These are phyloP conservation scores for Protomyces pachydermus DNA, from an alignment of 1,139 yeast genomes.

Conservation along the genomic window DNA sequence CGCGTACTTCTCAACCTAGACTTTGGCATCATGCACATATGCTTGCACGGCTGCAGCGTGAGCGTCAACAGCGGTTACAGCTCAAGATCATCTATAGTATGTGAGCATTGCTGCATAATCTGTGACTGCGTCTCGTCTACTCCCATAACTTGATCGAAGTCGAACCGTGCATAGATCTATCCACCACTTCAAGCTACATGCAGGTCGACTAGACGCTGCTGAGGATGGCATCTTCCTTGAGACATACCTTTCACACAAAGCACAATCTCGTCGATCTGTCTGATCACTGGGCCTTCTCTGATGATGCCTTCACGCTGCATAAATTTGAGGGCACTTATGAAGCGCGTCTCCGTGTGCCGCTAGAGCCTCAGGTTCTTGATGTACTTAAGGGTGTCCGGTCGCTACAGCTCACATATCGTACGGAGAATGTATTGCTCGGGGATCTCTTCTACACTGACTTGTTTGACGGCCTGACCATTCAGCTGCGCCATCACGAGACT, in stretches of 20 bases:
- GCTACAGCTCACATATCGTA: background rate
- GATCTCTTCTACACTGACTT: slow-evolving; percentile 13
- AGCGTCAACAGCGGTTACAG: too few species aligned
- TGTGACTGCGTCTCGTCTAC: too few species aligned
- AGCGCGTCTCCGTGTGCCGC: background rate
- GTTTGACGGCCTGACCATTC: slow-evolving; percentile 3
- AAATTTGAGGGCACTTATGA: slow-evolving; percentile 1
- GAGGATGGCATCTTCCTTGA: background rate
- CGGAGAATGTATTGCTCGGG: background rate
- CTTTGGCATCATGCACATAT: too few species aligned
- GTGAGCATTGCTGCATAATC: too few species aligned
- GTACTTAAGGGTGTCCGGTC: background rate
- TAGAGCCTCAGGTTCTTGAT: background rate
- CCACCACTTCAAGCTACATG: too few species aligned
- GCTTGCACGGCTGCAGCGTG: too few species aligned
- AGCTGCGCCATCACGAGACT: background rate
- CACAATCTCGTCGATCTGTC: background rate
- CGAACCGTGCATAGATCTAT: too few species aligned
- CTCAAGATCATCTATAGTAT: too few species aligned
- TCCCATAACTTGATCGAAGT: too few species aligned
- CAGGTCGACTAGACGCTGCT: background rate
- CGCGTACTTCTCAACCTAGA: too few species aligned
- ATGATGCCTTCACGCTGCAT: background rate
- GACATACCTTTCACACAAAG: slow-evolving; percentile 7
- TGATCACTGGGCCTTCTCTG: slow-evolving; percentile 1